Conservation (phyloP, 768 basidiomycete species). For the Hydnum rufescens region DNA sequence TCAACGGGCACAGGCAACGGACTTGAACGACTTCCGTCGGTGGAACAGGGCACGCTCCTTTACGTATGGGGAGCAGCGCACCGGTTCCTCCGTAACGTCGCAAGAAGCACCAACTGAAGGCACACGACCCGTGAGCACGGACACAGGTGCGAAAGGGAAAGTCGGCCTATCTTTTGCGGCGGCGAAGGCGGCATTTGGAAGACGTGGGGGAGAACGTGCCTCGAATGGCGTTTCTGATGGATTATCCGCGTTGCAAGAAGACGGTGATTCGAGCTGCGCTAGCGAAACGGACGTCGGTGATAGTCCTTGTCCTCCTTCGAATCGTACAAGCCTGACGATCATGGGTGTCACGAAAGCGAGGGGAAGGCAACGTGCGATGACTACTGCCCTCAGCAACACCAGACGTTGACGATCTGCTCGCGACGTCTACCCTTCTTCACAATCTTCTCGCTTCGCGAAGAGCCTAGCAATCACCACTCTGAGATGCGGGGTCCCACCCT, state of each 20-base stretch:
- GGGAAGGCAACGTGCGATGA: not conserved
- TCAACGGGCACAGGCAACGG: conserved; percentile 57
- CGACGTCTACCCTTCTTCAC: no score
- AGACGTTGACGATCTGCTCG: not conserved
- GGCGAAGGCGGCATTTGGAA: conserved; percentile 43
- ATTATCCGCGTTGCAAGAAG: conserved; percentile 46
- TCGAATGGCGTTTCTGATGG: conserved; percentile 14
- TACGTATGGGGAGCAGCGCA: conserved; percentile 59
- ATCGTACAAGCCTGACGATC: not conserved
- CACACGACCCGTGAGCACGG: conserved; percentile 37
- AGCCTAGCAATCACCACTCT: no score
- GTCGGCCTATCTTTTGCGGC: conserved; percentile 35
- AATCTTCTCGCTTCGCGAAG: no score
- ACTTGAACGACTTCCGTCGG: conserved; percentile 82
- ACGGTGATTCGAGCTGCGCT: conserved; percentile 37
- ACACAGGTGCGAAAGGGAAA: conserved; percentile 29
- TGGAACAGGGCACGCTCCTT: conserved; percentile 84
- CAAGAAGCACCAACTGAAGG: conserved; percentile 16
- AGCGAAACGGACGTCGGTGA: conserved; percentile 69
- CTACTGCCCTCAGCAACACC: not conserved
- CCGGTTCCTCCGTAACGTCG: conserved; percentile 22
- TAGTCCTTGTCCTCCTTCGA: conserved; percentile 69
- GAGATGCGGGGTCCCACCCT: no score
- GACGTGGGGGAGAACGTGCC: conserved; percentile 27
- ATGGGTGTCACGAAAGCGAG: not conserved